Base-by-base conservation (phyloP, 352 stramenopile species). In the Peronospora farinosa region DNA sequence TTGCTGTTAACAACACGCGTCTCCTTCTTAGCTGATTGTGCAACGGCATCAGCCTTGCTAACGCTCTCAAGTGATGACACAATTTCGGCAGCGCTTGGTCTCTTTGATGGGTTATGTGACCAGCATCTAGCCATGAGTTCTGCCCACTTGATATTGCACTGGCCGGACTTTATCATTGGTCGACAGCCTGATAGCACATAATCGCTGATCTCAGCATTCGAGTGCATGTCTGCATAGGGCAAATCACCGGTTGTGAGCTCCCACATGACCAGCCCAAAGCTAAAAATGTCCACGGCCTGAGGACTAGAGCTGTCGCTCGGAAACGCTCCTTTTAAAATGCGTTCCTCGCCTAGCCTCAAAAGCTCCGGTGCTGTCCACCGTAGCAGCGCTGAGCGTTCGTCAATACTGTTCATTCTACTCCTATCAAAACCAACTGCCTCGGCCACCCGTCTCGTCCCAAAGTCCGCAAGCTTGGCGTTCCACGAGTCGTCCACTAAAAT, bases 381-480 rank as follows among this genome's bases (percentile, higher is more conserved):
- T 47, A 88, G 61, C 47, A 91, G 51, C 12, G 65, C 67, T 10
- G 75, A 71, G 40, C 69, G 70, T 32, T 67, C 54, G 43, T 88
- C 75, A 39, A 86, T 76, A 43, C 62, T 78, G 36, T 71, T 65
- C 51, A 84, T 60, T 27, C 77, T 69, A 57, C 64, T 78, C 16
- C 72, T 69, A 65, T 88, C 69, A 53, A 86, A 83, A 40, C 79
- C 76, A 37, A 94, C 78, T 15, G 80, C 79, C 40, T 92, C 80
- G 9, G 81, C 79, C 32, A 94, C 81, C 11, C 77, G 72, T 21
- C 78, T 65, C 41, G 81, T 94, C 35, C 83, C 83, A 62, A 92
- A 94, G 62, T 94, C 83, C 38, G 80, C 83, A 25, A 94, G 69
- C 51, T 94, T 94, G 57, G 83, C 83, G 51, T 92, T 94, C 83